Evolutionary conservation across 371 early-diverging fungal genomes (phyloP).

Genomic region (Mortierella sp.): DNA sequence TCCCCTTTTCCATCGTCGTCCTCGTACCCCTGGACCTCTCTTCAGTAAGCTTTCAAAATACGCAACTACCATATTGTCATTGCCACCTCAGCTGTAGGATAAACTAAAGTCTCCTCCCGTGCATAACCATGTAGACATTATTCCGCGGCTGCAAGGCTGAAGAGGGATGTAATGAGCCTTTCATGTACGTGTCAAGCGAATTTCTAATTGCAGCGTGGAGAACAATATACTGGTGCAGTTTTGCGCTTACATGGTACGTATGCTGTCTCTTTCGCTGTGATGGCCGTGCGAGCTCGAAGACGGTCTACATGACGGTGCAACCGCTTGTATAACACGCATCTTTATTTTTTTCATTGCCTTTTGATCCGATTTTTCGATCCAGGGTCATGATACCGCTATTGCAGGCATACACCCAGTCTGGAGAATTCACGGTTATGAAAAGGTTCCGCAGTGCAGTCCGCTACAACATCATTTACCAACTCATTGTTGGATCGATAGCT

Average conservation of each 20-base stretch:
- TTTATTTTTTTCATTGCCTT: conserved; percentile 2
- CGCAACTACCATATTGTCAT: background rate
- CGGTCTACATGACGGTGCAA: background rate
- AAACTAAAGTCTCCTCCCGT: no score
- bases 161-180: conserved; percentile 77
- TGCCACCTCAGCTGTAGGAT: no score
- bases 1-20: conserved; percentile 90
- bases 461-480: conserved; percentile 86
- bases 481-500: conserved; percentile 69
- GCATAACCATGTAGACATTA: conserved; percentile 62
- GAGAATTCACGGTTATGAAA: conserved; percentile 78
- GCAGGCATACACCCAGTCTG: conserved; percentile 87
- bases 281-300: background rate
- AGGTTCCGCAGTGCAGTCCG: conserved; percentile 76
- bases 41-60: conserved; percentile 68
- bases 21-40: conserved; percentile 91
- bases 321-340: background rate
- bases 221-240: conserved; percentile 91
- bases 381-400: conserved; percentile 88
- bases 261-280: background rate
- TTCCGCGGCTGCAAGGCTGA: conserved; percentile 68
- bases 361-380: no score
- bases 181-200: conserved; percentile 75
- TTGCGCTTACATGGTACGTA: conserved; percentile 85
- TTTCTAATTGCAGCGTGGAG: conserved; percentile 87